Evolutionary conservation across 2,329 filamentous ascomycete species (phyloP), one percentile per base, ranked within the genome.

Genomic region (Colletotrichum sp.): DNA sequence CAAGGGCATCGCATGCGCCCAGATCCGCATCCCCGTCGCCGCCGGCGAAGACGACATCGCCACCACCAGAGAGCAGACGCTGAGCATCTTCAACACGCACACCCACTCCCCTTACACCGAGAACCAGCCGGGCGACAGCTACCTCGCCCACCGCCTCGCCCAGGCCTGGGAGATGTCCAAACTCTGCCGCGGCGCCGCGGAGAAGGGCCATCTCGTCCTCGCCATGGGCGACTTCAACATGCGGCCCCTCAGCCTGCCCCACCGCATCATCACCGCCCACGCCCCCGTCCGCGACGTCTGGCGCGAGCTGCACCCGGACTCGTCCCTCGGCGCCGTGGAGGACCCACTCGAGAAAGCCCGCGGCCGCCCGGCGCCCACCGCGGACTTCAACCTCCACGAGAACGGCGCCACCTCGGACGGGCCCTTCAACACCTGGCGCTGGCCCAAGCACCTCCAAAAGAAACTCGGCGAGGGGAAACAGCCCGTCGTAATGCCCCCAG

Each of bases 151-250:
- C 85, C 94, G 96, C 73, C 95, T 95, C 22, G 94, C 96, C 5
- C 96, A 99, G 86, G 94, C 96, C 66, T 99, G 97, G 97, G 95
- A 98, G 83, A 95, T 98, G 74, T 91, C 96, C 69, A 98, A 98
- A 84, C 89, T 98, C 60, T 94, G 98, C 86, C 93, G 95, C 65
- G 94, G 92, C 74, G 96, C 96, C 60, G 91, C 93, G 2, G 94
- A 96, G 79, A 89, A 94, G 16, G 95, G 96, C 8, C 95, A 96
- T 83, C 89, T 99, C 34, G 96, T 96, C 68, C 88, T 99, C 59
- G 96, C 93, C 8, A 87, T 98, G 70, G 97, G 97, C 30, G 97
- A 99, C 86, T 98, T 99, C 87, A 99, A 99, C 86, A 98, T 98
- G 94, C 88, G 95, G n/a, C 97, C 97, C 1, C 85, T 94, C 55